Evolutionary conservation across 2,329 filamentous ascomycete genomes (phyloP).

Genomic region (Orbilia blumenaviensis): DNA sequence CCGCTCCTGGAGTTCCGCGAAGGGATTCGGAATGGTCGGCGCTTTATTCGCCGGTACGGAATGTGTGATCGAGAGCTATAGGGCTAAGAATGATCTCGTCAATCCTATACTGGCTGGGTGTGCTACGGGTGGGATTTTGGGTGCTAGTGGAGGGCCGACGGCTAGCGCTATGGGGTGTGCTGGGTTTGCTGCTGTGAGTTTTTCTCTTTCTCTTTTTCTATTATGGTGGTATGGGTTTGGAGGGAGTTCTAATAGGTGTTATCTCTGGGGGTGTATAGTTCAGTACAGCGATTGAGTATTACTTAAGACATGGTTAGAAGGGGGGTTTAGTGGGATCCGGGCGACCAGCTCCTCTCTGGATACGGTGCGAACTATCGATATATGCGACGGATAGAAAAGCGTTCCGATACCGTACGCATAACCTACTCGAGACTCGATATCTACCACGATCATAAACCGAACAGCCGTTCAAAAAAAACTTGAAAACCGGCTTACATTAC

Average conservation of each 20-base stretch:
- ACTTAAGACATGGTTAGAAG: constrained; percentile 55
- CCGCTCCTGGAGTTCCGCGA: constrained; percentile 81
- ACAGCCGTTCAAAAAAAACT: too few species aligned
- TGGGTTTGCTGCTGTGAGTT: constrained; percentile 77
- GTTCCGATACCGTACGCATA: too few species aligned
- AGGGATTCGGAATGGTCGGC: constrained; percentile 94
- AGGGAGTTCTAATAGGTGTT: background rate
- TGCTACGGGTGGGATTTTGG: constrained; percentile 87
- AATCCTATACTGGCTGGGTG: constrained; percentile 91
- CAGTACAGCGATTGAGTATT: constrained; percentile 58
- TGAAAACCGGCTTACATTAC: too few species aligned
- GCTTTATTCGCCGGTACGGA: constrained; percentile 91
- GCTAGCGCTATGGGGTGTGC: constrained; percentile 86
- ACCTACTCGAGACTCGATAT: too few species aligned
- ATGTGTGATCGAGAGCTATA: constrained; percentile 90
- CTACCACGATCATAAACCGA: too few species aligned
- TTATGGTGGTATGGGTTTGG: background rate
- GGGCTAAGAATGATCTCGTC: constrained; percentile 90
- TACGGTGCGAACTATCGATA: too few species aligned
- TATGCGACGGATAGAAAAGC: too few species aligned
- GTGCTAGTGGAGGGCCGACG: constrained; percentile 85
- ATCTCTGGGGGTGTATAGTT: constrained; percentile 40
- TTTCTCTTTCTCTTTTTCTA: constrained; percentile 72
- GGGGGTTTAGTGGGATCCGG: too few species aligned
- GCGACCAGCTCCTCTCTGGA: too few species aligned